Conservation (phyloP, 805 yeast species). For the Yarrowia osloensis region DNA sequence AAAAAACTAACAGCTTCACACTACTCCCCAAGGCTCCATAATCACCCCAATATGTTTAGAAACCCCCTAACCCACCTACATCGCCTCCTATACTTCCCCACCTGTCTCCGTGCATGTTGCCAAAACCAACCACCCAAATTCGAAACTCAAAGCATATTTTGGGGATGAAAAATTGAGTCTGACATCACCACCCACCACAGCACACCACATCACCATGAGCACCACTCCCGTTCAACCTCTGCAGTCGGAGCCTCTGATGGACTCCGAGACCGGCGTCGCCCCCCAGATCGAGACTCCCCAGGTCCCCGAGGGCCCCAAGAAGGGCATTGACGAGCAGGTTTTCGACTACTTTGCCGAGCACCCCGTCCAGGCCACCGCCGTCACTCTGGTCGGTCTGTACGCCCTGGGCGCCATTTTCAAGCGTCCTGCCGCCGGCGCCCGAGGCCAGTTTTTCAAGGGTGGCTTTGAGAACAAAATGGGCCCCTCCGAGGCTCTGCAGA, state of each 20-base stretch:
- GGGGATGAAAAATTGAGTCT: neutral
- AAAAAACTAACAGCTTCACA: no score
- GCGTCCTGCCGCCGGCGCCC: constrained; percentile 59
- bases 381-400: constrained; percentile 29
- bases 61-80: neutral
- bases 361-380: constrained; percentile 24
- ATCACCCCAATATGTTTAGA: no score
- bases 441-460: constrained; percentile 75
- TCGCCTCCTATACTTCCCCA: neutral
- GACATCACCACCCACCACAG: constrained; percentile 1
- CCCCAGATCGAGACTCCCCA: constrained; percentile 23
- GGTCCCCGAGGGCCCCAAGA: constrained; percentile 28
- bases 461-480: constrained; percentile 91
- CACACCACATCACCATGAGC: constrained; percentile 17
- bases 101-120: neutral
- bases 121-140: neutral
- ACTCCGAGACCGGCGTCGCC: constrained; percentile 10
- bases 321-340: constrained; percentile 31
- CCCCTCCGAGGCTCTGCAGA: constrained; percentile 83
- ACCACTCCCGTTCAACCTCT: constrained; percentile 21
- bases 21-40: no score
- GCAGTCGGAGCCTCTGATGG: constrained; percentile 25
- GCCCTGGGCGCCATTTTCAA: constrained; percentile 35
- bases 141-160: neutral
- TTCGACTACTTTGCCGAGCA: constrained; percentile 33